A percentile compares a stretch with the other conserved stretches of the same genome.
phyloP scores from a whole-genome alignment of 352 stramenopile genomes.

The Pythium utonaiense region DNA sequence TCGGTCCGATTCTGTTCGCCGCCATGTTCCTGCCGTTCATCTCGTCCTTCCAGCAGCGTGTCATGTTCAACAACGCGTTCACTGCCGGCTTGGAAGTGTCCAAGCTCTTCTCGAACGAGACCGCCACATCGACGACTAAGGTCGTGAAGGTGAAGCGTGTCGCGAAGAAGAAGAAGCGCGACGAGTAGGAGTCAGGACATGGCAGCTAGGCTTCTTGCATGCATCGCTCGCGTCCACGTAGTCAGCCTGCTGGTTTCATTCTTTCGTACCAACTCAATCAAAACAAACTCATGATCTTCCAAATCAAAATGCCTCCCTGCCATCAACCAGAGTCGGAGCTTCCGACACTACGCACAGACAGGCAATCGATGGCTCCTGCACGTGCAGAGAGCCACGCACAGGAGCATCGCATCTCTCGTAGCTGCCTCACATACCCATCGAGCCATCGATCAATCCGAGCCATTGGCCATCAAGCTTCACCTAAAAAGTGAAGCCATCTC shows the following conservation, averaged over 20 bases:
- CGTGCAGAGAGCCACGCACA: too few relatives aligned
- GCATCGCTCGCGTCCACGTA: background rate
- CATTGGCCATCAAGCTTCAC: too few relatives aligned
- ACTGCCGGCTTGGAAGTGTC: constrained; percentile 60
- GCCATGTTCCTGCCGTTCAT: constrained; percentile 46
- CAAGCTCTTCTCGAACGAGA: constrained; percentile 31
- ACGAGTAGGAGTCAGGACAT: constrained; percentile 16
- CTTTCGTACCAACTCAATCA: background rate
- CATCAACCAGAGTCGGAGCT: background rate
- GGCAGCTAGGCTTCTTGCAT: too few relatives aligned
- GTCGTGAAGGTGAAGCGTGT: constrained; percentile 31
- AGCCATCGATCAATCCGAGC: too few relatives aligned
- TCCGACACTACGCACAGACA: too few relatives aligned
- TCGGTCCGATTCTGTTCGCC: constrained; percentile 36
- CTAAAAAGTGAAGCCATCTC: too few relatives aligned
- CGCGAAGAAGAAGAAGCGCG: constrained; percentile 32
- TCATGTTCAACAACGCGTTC: constrained; percentile 68
- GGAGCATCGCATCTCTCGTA: too few relatives aligned
- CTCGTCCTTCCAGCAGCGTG: constrained; percentile 37
- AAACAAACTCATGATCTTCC: background rate
- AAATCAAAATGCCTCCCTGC: too few relatives aligned
- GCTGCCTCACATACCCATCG: too few relatives aligned
- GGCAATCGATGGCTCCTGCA: too few relatives aligned
- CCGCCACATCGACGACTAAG: constrained; percentile 25
- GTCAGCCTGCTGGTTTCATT: background rate